Evolutionary conservation across 352 stramenopile species (phyloP), one percentile per base, ranked within the genome.

Genomic region (Phytopythium aichiense): DNA sequence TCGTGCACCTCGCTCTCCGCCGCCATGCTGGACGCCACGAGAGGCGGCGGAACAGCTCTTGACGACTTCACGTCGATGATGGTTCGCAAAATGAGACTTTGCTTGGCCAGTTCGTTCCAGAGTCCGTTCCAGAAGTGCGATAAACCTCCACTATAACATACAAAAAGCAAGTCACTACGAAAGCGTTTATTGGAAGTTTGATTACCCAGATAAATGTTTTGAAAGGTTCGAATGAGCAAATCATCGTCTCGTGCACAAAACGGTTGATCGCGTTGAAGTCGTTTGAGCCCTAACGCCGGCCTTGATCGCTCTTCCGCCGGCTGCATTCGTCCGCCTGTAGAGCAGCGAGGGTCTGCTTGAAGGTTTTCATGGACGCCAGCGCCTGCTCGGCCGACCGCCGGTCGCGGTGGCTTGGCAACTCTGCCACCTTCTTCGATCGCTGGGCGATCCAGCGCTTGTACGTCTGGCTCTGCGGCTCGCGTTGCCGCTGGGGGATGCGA

Each of bases 401-500:
- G 18, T 56, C 28, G 30, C 56, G 12, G 22, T 31, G 28, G 6
- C 22, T 28, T 20, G 23, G 20, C 20, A 51, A 4, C 20, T 49
- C 6, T 2, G 53, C 46, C 31, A 16, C 23, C 7, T 30, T 49
- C 20, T 25, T 23, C 1, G 23, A 16, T 45, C 28, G 28, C 43
- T 53, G 25, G 7, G 30, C 30, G 1, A 56, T 16, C 37, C 45
- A 60, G 16, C 16, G 23, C 18, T 28, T 50, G 38, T 52, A 53
- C 4, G 33, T 33, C 22, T 62, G 7, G n/a, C 22, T 40, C 16
- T 59, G 51, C 8, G 51, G 45, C 33, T 66, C 58, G 33, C 58
- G 42, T 61, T 49, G 67, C 13, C 16, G 35, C 5, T 49, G 13
- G 77, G 38, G 22, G 69, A 59, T 15, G 61, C 64, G 5, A 87